phyloP scores from a whole-genome alignment of 1,139 yeast genomes.

The Nakaseomyces bracarensis region DNA sequence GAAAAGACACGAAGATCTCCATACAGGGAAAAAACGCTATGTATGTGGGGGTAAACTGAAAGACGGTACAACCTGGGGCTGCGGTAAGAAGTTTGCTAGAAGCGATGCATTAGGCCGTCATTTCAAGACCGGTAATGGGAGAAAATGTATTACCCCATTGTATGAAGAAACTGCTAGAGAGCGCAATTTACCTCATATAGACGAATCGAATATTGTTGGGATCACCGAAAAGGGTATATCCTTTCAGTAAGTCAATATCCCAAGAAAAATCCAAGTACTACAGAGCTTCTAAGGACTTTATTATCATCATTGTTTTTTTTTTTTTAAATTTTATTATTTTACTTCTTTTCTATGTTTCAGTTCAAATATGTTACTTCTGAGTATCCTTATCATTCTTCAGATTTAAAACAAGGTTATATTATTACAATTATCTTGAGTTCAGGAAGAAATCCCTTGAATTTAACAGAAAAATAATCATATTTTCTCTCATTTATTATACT shows the following conservation, averaged over 20 bases:
- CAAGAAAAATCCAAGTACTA: too few relatives aligned
- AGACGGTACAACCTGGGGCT: conserved; percentile 64
- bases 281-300: too few relatives aligned
- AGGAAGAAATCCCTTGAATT: neutral
- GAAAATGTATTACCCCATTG: conserved; percentile 66
- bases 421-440: neutral
- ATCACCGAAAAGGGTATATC: conserved; percentile 5
- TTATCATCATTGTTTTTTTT: neutral
- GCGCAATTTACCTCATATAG: conserved; percentile 2
- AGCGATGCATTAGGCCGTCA: conserved; percentile 94
- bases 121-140: conserved; percentile 89
- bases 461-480: too few relatives aligned
- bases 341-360: neutral
- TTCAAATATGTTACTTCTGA: too few relatives aligned
- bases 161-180: conserved; percentile 57
- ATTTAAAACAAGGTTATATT: neutral
- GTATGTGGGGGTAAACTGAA: conserved; percentile 70
- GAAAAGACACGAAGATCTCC: conserved; percentile 87
- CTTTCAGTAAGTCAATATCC: neutral
- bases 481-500: neutral
- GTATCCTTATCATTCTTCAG: neutral
- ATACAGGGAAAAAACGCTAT: conserved; percentile 81
- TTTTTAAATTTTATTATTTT: conserved; percentile 3
- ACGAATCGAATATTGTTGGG: conserved; percentile 2
- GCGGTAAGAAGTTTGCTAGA: conserved; percentile 87